These are phyloP conservation scores for Tricholoma terreum DNA, from an alignment of 768 basidiomycete species.

Conservation along the genomic window DNA sequence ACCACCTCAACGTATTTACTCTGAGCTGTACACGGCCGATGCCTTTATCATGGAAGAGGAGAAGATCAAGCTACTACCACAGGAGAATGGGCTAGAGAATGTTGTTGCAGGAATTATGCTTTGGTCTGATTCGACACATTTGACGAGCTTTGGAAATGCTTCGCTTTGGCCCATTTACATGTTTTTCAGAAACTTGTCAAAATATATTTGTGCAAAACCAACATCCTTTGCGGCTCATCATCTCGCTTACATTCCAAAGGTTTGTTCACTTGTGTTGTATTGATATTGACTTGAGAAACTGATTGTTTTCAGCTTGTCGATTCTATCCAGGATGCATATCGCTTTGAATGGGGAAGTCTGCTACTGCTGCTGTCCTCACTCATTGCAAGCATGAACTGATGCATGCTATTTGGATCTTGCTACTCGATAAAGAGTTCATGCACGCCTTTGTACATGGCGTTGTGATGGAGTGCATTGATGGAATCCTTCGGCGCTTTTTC, in stretches of 20 bases:
- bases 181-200: slow-evolving; percentile 18
- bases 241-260: slow-evolving; percentile 19
- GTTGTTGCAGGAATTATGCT: slow-evolving; percentile 25
- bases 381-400: neutral
- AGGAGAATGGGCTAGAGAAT: slow-evolving; percentile 13
- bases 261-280: neutral
- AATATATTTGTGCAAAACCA: slow-evolving; percentile 13
- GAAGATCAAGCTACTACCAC: neutral
- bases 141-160: slow-evolving; percentile 7
- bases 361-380: neutral
- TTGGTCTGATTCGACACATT: slow-evolving; percentile 19
- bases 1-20: neutral
- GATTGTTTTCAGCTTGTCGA: neutral
- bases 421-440: slow-evolving; percentile 5
- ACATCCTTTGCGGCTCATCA: slow-evolving; percentile 10
- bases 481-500: neutral
- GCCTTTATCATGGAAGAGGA: neutral
- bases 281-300: neutral
- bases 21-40: slow-evolving; percentile 2
- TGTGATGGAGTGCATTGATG: too few relatives aligned
- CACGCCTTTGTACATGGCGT: slow-evolving; percentile 4
- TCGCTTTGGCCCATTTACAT: slow-evolving; percentile 17
- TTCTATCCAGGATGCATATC: neutral
- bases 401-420: neutral
- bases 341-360: neutral